Evolutionary conservation across 2,329 filamentous ascomycete species (phyloP).

Genomic region (Fusarium mexicanum): DNA sequence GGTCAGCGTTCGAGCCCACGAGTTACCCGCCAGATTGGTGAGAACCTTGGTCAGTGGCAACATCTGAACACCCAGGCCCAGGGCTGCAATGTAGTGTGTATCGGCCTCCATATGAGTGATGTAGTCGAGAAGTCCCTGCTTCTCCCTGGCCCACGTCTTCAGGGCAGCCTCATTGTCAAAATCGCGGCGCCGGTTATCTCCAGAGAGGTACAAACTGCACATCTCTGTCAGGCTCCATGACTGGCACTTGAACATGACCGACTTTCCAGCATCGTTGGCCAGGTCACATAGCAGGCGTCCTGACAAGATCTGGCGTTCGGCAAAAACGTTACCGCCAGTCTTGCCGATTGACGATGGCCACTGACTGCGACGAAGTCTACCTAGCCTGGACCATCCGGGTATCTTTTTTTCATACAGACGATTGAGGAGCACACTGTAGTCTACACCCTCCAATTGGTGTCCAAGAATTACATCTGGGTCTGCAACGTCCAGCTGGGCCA

Average conservation of each 20-base stretch:
- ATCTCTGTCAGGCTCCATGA: conserved; percentile 99
- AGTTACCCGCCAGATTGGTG: conserved; percentile 96
- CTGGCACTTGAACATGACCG: conserved; percentile 95
- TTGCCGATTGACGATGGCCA: conserved; percentile 92
- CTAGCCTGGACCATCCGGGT: conserved; percentile 93
- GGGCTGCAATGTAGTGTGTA: conserved; percentile 93
- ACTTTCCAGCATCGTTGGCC: conserved; percentile 96
- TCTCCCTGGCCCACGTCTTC: conserved; percentile 81
- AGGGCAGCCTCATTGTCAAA: conserved; percentile 89
- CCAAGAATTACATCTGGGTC: conserved; percentile 95
- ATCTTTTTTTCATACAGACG: conserved; percentile 90
- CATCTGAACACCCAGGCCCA: conserved; percentile 90
- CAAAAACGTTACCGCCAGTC: conserved; percentile 89
- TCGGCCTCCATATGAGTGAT: conserved; percentile 94
- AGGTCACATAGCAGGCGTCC: conserved; percentile 93
- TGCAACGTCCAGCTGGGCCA: conserved; percentile 85
- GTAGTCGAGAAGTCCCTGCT: conserved; percentile 90
- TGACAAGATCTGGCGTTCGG: conserved; percentile 87
- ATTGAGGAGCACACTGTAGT: conserved; percentile 90
- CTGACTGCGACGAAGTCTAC: conserved; percentile 80
- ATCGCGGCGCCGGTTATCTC: conserved; percentile 78
- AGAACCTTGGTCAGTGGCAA: conserved; percentile 93
- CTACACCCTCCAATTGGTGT: conserved; percentile 96
- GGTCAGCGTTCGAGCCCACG: conserved; percentile 94
- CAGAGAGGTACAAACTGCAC: conserved; percentile 87